Conservation (phyloP, 495 filamentous ascomycete species). For the Aspergillus olivimuriae region DNA sequence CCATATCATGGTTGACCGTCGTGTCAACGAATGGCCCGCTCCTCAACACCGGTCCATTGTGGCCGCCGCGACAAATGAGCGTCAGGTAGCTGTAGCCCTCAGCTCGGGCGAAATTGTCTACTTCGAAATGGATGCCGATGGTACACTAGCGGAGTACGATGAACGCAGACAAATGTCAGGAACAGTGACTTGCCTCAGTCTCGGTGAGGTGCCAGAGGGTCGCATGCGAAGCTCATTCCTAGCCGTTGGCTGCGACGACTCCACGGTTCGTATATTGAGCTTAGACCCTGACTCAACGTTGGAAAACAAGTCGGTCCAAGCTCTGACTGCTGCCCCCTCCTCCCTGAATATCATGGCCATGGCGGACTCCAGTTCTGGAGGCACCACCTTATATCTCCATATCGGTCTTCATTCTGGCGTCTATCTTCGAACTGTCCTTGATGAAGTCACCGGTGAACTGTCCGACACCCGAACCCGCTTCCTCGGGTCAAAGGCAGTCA, state of each 20-base stretch:
- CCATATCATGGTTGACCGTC: conserved; percentile 72
- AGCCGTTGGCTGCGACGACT: conserved; percentile 95
- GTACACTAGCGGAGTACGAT: conserved; percentile 85
- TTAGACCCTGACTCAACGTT: conserved; percentile 85
- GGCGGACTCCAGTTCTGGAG: conserved; percentile 76
- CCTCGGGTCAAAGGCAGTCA: conserved; percentile 80
- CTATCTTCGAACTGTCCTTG: conserved; percentile 87
- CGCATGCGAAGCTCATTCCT: conserved; percentile 79
- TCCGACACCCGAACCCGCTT: conserved; percentile 93
- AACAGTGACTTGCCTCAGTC: conserved; percentile 87
- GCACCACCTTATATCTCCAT: conserved; percentile 82
- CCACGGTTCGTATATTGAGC: conserved; percentile 86
- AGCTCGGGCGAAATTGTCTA: conserved; percentile 96
- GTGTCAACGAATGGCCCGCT: conserved; percentile 89
- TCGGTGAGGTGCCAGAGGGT: conserved; percentile 91
- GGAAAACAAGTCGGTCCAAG: conserved; percentile 89
- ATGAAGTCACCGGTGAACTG: conserved; percentile 89
- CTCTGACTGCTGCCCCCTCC: conserved; percentile 82
- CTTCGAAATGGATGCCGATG: conserved; percentile 93
- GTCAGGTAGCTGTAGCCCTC: conserved; percentile 87
- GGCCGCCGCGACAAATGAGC: conserved; percentile 88
- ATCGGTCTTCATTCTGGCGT: conserved; percentile 94
- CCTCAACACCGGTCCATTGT: conserved; percentile 93
- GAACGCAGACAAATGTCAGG: conserved; percentile 93
- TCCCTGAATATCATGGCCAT: conserved; percentile 89